Base-by-base conservation (phyloP, 306 rosid genomes). In the Echinosophora koreensis region DNA sequence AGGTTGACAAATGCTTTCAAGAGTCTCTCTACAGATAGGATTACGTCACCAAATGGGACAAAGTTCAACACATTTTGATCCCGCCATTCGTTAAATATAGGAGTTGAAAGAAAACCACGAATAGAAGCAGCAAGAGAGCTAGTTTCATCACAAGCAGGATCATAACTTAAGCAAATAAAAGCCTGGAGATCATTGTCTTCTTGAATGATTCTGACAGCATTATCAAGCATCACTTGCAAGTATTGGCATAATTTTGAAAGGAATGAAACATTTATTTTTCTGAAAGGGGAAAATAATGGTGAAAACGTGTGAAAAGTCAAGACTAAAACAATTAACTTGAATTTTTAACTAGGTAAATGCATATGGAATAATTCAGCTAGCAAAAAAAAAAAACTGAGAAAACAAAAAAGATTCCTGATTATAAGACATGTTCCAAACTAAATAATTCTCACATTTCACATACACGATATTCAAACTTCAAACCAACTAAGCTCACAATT, bases 31-130 rank as follows among this genome's bases (percentile, higher is more conserved):
- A 88, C 81, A 32, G 86, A 86, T 66, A 79, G 82, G 66, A 85
- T 83, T 18, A 94, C 73, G 22, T 83, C 85, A 71, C 71, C 85
- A 81, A 88, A 81, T 9, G 87, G 85, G 62, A 66, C 75, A 77
- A 57, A 44, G 66, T 81, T 89, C 68, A 73, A 17, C 71, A 69
- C 76, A 71, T 83, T 87, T 74, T 68, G 75, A 82, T 87, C 88
- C 52, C 73, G 81, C 88, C 69, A 54, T 71, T 78, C 69, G 9
- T 38, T 69, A 78, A 90, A 90, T 68, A 94, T 73, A 41, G 94
- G 92, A 66, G 93, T 86, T 44, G 81, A 84, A 83, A 89, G 77
- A 79, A 92, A 90, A 86, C 92, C 69, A 73, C 65, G 83, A 13
- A 94, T 76, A 77, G 93, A 88, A 75, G 88, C 75, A 79, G 75